Conservation (phyloP, 805 yeast genomes). For the Candida rishiriensis region DNA sequence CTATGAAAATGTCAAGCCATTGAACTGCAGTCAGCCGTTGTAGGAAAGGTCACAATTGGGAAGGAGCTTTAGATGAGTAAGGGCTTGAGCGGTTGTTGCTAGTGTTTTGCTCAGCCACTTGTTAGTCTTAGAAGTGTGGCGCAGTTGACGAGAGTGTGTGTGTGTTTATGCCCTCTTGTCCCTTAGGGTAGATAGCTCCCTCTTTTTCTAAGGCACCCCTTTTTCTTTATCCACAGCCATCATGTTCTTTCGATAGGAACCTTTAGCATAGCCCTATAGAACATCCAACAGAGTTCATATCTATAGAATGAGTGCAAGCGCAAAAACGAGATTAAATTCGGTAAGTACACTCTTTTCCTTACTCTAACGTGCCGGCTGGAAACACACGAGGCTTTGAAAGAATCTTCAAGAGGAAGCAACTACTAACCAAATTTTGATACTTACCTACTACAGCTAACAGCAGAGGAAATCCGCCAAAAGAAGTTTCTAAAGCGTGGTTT, state of each 20-base stretch:
- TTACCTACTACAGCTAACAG: slow-evolving; percentile 19
- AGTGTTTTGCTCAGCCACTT: no score
- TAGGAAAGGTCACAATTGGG: no score
- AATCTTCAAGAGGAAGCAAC: neutral
- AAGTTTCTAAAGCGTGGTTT: slow-evolving; percentile 48
- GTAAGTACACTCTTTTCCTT: slow-evolving; percentile 9
- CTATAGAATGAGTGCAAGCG: slow-evolving; percentile 15
- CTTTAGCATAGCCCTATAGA: neutral
- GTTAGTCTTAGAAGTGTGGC: no score
- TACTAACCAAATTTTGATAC: neutral
- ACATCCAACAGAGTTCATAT: neutral
- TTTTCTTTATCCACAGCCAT: slow-evolving; percentile 1
- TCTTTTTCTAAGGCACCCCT: neutral
- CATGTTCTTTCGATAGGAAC: neutral
- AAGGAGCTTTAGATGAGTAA: no score
- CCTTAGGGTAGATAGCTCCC: no score
- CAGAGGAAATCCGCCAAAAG: slow-evolving; percentile 34
- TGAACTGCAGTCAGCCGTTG: no score
- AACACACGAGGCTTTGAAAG: no score
- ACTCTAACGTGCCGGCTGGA: neutral
- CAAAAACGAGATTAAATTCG: slow-evolving; percentile 11
- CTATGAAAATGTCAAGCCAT: no score
- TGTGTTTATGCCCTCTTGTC: no score
- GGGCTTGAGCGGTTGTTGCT: no score
- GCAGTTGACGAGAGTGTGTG: no score